Conservation (phyloP, 1,284 basidiomycete species). For the Inonotus hispidus region DNA sequence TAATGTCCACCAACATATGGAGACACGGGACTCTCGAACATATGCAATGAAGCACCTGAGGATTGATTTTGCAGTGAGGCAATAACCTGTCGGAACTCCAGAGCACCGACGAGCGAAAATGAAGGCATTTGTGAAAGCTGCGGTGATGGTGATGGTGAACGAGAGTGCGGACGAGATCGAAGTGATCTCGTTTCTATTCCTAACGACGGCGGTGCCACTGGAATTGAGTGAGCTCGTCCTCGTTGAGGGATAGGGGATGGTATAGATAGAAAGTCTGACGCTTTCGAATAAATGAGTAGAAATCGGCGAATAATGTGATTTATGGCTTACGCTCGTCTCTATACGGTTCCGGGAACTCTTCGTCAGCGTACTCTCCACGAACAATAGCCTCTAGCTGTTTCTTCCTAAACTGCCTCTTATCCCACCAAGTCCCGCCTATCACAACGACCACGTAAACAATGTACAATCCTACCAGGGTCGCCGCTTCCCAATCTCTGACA, state of each 20-base stretch:
- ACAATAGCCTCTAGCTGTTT: conserved; percentile 46
- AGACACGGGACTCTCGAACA: conserved; percentile 64
- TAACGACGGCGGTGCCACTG: conserved; percentile 29
- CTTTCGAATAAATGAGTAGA: background rate
- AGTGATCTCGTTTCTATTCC: conserved; percentile 35
- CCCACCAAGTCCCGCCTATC: conserved; percentile 75
- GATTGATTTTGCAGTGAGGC: conserved; percentile 69
- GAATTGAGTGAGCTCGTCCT: conserved; percentile 15
- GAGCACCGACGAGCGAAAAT: conserved; percentile 87
- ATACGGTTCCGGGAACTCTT: conserved; percentile 48
- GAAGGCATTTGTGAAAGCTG: conserved; percentile 57
- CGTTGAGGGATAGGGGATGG: background rate
- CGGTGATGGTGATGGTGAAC: conserved; percentile 34
- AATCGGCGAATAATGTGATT: conserved; percentile 21
- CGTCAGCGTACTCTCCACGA: conserved; percentile 56
- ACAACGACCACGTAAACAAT: conserved; percentile 75
- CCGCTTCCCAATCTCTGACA: conserved; percentile 73
- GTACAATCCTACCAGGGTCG: conserved; percentile 72
- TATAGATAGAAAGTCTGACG: conserved; percentile 6
- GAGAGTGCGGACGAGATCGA: conserved; percentile 33
- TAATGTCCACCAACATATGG: conserved; percentile 74
- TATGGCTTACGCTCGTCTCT: conserved; percentile 51
- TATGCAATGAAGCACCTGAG: conserved; percentile 46
- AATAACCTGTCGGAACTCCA: conserved; percentile 91
- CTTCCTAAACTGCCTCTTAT: conserved; percentile 44